Conservation (phyloP, 176 grass and related monocot genomes). For the Carex kokanica region DNA sequence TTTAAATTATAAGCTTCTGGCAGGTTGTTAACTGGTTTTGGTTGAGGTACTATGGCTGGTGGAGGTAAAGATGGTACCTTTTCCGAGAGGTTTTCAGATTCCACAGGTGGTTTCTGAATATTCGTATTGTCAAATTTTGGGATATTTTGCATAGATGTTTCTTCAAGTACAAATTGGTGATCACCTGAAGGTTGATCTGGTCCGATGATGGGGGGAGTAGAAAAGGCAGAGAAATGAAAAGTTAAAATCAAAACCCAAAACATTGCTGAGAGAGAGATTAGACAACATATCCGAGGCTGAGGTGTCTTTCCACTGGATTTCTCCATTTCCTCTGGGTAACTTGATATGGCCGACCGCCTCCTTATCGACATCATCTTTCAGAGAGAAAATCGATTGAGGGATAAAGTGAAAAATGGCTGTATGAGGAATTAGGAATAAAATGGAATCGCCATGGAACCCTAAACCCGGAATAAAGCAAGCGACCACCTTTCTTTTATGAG, state of each 20-base stretch:
- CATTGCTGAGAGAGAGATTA: slow-evolving; percentile 63
- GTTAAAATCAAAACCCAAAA: slow-evolving; percentile 97
- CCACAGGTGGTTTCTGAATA: slow-evolving; percentile 3
- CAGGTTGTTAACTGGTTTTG: slow-evolving; percentile 18
- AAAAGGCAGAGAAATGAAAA: slow-evolving; percentile 76
- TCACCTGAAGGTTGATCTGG: slow-evolving; percentile 19
- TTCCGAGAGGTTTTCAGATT: slow-evolving; percentile 26
- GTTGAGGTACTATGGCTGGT: not conserved
- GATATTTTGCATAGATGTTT: not conserved
- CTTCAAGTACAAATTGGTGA: slow-evolving; percentile 21
- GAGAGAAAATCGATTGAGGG: not conserved
- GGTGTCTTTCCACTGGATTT: slow-evolving; percentile 54
- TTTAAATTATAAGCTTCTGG: slow-evolving; percentile 1
- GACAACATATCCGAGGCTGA: slow-evolving; percentile 72
- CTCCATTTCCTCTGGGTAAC: slow-evolving; percentile 59
- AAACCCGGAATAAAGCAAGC: slow-evolving; percentile 6
- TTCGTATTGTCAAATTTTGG: not conserved
- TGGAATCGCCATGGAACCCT: slow-evolving; percentile 15
- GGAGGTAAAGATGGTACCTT: not conserved
- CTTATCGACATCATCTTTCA: slow-evolving; percentile 42
- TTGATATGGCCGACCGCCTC: slow-evolving; percentile 48
- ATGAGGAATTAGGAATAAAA: slow-evolving; percentile 15
- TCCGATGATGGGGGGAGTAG: slow-evolving; percentile 28
- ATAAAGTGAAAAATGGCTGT: slow-evolving; percentile 8
- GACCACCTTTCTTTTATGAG: not conserved